Evolutionary conservation across 2,329 filamentous ascomycete genomes (phyloP), one percentile per base, ranked within the genome.

Genomic region (Didymella glomerata): DNA sequence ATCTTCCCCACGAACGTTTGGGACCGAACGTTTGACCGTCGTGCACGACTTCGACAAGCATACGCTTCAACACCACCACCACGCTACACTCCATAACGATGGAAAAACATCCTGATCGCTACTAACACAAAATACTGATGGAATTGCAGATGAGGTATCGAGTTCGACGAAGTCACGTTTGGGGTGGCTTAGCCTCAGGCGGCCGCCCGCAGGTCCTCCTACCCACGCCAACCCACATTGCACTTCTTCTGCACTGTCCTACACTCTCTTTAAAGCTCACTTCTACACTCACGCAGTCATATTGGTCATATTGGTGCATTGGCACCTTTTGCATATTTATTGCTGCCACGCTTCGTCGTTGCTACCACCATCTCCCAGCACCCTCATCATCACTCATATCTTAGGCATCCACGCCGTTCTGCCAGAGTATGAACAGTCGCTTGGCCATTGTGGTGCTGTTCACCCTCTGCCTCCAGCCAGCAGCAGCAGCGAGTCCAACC

Each of bases 341-440:
- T 41, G 45, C 54, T 57, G 16, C 44, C 27, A 30, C 18, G 48
- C 40, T 47, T 44, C 32, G 47, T 44, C 11, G 25, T 42, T 34
- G 36, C 30, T 47, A 36, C 34, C 45, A 47, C n/a, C 8, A 36
- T 36, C 27, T 20, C 20, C 20, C 24, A 47, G 40, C 57, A 55
- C 60, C 55, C 49, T 64, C 56, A 49, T 63, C 61, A 58, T 53
- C 64, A 45, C 47, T 48, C 10, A 8, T 20, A 47, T 57, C 68
- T 60, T 53, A 73, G 72, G 69, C 70, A 71, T 18, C 68, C 24
- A 67, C 27, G 54, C 54, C 38, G 30, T 52, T 25, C 38, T 48
- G 41, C 53, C 50, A 54, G 61, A 74, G 67, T 62, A 76, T 77
- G 74, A 63, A 62, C 65, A 68, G 58, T 54, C 65, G 70, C 55